Evolutionary conservation across 176 grass and related monocot genomes (phyloP).

Genomic region (Bothriochloa decipiens): DNA sequence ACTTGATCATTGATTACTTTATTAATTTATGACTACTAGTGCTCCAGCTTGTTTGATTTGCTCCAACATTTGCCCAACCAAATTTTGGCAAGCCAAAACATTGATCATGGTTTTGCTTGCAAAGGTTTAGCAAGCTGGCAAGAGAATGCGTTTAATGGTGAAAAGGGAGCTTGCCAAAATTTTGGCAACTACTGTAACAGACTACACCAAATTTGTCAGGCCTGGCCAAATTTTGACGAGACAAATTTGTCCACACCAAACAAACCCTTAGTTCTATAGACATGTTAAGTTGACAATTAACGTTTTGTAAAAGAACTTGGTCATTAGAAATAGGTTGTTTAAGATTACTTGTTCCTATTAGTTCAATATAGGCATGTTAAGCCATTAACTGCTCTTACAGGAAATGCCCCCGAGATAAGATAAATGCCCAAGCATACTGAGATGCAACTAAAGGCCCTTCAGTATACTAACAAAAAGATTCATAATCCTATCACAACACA

Average conservation of each 20-base stretch:
- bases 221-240: background rate
- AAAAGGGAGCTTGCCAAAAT: background rate
- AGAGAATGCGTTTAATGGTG: background rate
- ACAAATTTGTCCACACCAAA: background rate
- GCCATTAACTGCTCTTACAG: background rate
- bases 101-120: background rate
- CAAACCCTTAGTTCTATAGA: background rate
- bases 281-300: background rate
- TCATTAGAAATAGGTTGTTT: slow-evolving; percentile 3
- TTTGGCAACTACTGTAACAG: background rate
- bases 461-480: background rate
- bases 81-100: too few species aligned
- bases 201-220: background rate
- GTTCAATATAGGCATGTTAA: background rate
- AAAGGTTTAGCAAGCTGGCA: background rate
- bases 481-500: background rate
- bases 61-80: too few species aligned
- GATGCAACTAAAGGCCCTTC: background rate
- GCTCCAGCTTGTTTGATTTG: slow-evolving; percentile 10
- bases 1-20: background rate
- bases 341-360: background rate
- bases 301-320: background rate
- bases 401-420: slow-evolving; percentile 9
- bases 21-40: background rate
- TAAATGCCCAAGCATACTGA: slow-evolving; percentile 13